Base-by-base conservation (phyloP, 768 basidiomycete species). In the Boletus rufocinnamomeus region DNA sequence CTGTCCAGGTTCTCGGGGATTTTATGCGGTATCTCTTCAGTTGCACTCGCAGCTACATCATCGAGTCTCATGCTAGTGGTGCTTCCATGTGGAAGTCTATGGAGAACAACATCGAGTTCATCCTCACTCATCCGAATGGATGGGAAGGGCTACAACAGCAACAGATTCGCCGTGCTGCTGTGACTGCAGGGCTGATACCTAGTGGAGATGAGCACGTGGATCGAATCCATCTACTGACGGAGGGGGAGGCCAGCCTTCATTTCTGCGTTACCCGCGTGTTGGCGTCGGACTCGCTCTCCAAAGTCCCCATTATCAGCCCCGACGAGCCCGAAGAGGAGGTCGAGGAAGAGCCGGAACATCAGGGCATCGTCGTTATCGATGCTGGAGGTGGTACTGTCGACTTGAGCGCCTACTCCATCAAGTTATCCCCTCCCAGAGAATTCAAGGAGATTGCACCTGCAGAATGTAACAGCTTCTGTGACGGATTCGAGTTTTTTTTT, bases 241-340 rank as follows among this genome's bases (percentile, higher is more conserved):
- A 70, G 28, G 69, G 65, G 13, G 69, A 70, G 52, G 69, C 70
- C 5, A 71, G 65, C 25, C 56, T 70, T 30, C 61, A 72, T 25
- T 70, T 62, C 53, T 84, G 83, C 43, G 72, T 84, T n/a, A 69
- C 73, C 30, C 77, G 74, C 53, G 76, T 79, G 0, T 63, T 82
- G 19, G 70, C 75, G 0, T 72, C 69, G 6, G 72, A 78, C 9
- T 57, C 54, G 19, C 50, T 74, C 11, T 59, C 56, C 19, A 46
- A 45, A 10, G 3, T 57, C 6, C 50, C 61, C 6, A 50, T 54
- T 28, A 32, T 52, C 5, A 52, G 43, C 17, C 9, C 61, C 2
- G 60, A n/a, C n/a, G n/a, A n/a, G n/a, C n/a, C n/a, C n/a, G n/a
- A n/a, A n/a, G n/a, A n/a, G n/a, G n/a, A n/a, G n/a, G n/a, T n/a